Conservation (phyloP, 2,329 filamentous ascomycete species). For the Ophiostoma pallidulum region DNA sequence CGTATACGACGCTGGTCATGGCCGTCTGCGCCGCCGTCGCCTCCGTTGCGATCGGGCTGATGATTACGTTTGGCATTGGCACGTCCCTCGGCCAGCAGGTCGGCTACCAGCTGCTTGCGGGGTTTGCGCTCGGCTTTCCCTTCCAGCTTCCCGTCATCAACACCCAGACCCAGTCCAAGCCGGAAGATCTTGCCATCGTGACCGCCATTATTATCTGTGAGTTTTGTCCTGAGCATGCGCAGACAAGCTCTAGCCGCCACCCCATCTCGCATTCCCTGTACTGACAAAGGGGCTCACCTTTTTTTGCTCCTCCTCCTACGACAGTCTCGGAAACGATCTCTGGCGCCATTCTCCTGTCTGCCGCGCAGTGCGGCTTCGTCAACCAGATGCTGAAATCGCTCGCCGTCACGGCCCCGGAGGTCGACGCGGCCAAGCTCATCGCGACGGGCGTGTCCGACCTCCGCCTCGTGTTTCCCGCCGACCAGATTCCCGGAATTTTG, state of each 20-base stretch:
- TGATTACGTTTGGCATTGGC: slow-evolving; percentile 29
- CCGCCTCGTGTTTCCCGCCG: slow-evolving; percentile 32
- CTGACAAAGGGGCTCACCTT: slow-evolving; percentile 11
- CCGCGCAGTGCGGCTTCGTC: slow-evolving; percentile 30
- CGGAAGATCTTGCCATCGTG: slow-evolving; percentile 29
- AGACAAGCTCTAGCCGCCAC: no score
- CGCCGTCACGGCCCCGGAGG: slow-evolving; percentile 14
- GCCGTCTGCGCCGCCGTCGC: slow-evolving; percentile 26
- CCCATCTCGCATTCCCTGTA: slow-evolving; percentile 19
- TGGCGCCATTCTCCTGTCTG: slow-evolving; percentile 38
- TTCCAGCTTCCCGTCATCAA: slow-evolving; percentile 37
- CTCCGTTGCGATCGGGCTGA: slow-evolving; percentile 27
- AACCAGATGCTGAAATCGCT: slow-evolving; percentile 26
- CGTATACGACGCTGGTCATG: slow-evolving; percentile 27
- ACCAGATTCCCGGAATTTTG: slow-evolving; percentile 41
- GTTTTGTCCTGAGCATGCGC: slow-evolving; percentile 5
- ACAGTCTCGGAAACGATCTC: slow-evolving; percentile 34
- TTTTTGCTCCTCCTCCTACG: slow-evolving; percentile 14
- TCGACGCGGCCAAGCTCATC: slow-evolving; percentile 20
- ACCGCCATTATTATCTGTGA: slow-evolving; percentile 28
- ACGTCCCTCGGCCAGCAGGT: slow-evolving; percentile 31
- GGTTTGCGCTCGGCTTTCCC: slow-evolving; percentile 34
- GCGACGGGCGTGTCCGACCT: slow-evolving; percentile 40
- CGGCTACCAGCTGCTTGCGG: slow-evolving; percentile 39
- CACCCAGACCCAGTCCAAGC: slow-evolving; percentile 23